phyloP scores from a whole-genome alignment of 495 filamentous ascomycete genomes.

The Trichoderma asperelloides region DNA sequence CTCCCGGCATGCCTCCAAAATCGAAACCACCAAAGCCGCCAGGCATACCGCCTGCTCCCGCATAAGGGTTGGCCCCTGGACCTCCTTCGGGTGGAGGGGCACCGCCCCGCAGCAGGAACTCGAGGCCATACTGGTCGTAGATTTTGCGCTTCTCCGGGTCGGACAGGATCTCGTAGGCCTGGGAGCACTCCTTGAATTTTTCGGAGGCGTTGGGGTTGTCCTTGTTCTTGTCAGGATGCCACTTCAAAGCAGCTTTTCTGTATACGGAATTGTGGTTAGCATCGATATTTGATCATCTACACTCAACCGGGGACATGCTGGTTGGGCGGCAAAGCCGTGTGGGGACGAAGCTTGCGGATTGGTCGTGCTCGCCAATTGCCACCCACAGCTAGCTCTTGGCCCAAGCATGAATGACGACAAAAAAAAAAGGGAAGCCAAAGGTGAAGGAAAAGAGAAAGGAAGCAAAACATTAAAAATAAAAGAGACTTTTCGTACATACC shows the following conservation, averaged over 20 bases:
- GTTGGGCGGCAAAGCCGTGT: neutral
- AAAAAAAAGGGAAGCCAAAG: neutral
- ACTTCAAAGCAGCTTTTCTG: slow-evolving; percentile 83
- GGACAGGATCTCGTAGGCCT: slow-evolving; percentile 95
- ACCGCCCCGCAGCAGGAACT: slow-evolving; percentile 83
- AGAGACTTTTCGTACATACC: slow-evolving; percentile 41
- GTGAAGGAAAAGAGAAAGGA: slow-evolving; percentile 12
- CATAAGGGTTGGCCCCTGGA: slow-evolving; percentile 40
- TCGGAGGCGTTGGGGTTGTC: slow-evolving; percentile 74
- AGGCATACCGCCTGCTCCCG: slow-evolving; percentile 36
- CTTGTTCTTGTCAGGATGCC: slow-evolving; percentile 96
- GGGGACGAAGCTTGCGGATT: neutral
- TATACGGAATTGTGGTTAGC: slow-evolving; percentile 19
- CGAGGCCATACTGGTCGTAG: slow-evolving; percentile 91
- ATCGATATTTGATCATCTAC: neutral
- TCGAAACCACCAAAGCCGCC: slow-evolving; percentile 41
- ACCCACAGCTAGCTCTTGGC: neutral
- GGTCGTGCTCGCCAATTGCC: neutral
- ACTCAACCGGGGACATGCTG: neutral
- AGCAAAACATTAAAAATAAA: neutral
- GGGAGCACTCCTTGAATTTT: slow-evolving; percentile 91
- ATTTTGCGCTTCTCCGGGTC: slow-evolving; percentile 95
- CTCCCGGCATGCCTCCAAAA: slow-evolving; percentile 39
- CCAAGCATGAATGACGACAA: neutral
- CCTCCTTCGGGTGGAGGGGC: slow-evolving; percentile 51